A percentile compares a stretch with the other conserved stretches of the same genome.
These are phyloP conservation scores for Aspergillus udagawae DNA, from an alignment of 2,329 filamentous ascomycete species.

Conservation along the genomic window DNA sequence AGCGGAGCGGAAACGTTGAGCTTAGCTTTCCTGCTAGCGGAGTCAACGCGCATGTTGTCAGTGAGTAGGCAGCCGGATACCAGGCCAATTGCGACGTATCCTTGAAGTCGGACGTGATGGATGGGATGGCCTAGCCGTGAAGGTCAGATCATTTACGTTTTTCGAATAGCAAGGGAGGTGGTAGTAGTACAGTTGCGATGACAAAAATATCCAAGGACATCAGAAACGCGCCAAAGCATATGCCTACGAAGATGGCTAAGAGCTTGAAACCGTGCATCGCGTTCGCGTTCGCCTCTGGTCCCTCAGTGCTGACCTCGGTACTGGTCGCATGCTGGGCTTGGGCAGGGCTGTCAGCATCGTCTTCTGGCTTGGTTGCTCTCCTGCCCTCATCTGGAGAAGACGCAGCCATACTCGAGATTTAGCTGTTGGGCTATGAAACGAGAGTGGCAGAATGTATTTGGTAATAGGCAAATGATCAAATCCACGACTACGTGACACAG, in stretches of 20 bases:
- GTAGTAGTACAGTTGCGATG: no score
- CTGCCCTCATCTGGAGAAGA: background rate
- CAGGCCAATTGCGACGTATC: constrained; percentile 5
- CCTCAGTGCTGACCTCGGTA: background rate
- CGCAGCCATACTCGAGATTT: background rate
- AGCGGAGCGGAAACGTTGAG: background rate
- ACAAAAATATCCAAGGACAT: no score
- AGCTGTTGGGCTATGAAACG: background rate
- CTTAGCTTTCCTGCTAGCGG: constrained; percentile 9
- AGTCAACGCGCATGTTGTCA: constrained; percentile 9
- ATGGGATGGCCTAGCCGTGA: no score
- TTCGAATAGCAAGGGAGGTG: no score
- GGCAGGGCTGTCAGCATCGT: background rate
- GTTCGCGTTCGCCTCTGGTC: background rate
- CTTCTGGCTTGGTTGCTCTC: background rate
- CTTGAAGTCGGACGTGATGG: background rate
- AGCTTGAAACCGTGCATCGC: constrained; percentile 7
- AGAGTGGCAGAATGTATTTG: background rate
- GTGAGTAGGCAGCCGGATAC: constrained; percentile 8
- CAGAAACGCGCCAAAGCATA: constrained; percentile 3
- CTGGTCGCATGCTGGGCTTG: background rate
- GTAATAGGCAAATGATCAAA: background rate
- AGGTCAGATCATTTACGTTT: no score
- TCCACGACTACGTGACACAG: background rate
- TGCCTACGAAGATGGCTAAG: constrained; percentile 5